Evolutionary conservation across 805 yeast species (phyloP).

Genomic region (Schwanniomyces vanrijiae): DNA sequence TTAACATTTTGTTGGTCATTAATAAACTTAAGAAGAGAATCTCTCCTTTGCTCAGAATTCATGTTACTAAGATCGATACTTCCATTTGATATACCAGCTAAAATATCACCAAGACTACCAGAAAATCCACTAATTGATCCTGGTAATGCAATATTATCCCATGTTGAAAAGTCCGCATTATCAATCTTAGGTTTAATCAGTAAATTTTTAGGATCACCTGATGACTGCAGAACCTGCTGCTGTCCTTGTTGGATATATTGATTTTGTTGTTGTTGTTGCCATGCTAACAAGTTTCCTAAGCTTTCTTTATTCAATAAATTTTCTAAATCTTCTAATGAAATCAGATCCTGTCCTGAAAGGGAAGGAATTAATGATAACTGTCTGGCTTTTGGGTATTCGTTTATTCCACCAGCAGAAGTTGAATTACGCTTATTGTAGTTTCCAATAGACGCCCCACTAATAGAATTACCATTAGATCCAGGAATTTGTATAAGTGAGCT

Average conservation of each 20-base stretch:
- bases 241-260: constrained; percentile 2
- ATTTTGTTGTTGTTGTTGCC: constrained; percentile 21
- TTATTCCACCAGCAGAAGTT: constrained; percentile 11
- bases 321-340: constrained; percentile 32
- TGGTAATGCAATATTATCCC: constrained; percentile 25
- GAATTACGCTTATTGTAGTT: constrained; percentile 7
- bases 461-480: constrained; percentile 30
- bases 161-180: constrained; percentile 26
- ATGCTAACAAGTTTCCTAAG: constrained; percentile 27
- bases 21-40: constrained; percentile 36
- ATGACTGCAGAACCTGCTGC: constrained; percentile 12
- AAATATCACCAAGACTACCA: constrained; percentile 32
- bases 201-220: constrained; percentile 11
- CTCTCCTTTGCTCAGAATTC: constrained; percentile 41
- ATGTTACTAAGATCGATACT: constrained; percentile 38
- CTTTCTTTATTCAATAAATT: constrained; percentile 33
- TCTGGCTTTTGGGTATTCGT: constrained; percentile 9
- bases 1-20: constrained; percentile 28
- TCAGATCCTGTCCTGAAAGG: constrained; percentile 14
- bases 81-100: constrained; percentile 37
- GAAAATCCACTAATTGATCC: constrained; percentile 30
- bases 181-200: constrained; percentile 23
- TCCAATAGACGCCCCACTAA: constrained; percentile 22
- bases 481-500: constrained; percentile 41
- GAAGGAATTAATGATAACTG: constrained; percentile 20